A percentile compares a stretch with the other conserved stretches of the same genome.
Evolutionary conservation across 129 eudicot species (phyloP).

Genomic region (Gnaphalium uliginosum): DNA sequence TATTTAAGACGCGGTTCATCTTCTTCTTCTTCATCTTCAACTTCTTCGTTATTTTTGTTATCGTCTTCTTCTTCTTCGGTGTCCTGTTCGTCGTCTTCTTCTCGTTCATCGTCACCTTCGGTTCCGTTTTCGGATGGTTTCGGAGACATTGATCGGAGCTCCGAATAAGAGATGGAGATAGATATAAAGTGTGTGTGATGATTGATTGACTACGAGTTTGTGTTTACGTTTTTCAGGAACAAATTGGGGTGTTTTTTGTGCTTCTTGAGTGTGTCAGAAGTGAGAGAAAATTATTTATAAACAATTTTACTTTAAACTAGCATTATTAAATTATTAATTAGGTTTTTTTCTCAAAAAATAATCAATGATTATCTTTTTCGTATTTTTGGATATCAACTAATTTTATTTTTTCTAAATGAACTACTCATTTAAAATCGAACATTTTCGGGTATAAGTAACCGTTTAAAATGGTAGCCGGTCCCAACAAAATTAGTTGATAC

Average conservation of each 20-base stretch:
- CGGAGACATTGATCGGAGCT: not conserved
- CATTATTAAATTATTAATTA: no score
- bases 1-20: not conserved
- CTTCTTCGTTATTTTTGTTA: not conserved
- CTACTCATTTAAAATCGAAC: no score
- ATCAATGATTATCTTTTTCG: no score
- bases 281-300: not conserved
- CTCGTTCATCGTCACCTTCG: not conserved
- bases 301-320: no score
- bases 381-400: no score
- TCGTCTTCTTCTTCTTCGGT: not conserved
- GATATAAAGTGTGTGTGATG: not conserved
- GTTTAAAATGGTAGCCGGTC: no score
- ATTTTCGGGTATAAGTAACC: no score
- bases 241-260: not conserved
- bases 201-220: not conserved
- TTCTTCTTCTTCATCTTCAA: not conserved
- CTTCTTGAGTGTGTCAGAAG: not conserved
- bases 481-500: no score
- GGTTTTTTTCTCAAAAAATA: no score
- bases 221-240: not conserved
- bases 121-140: not conserved
- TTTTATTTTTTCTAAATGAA: no score
- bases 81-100: not conserved
- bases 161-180: not conserved